Conservation (phyloP, 2,329 filamentous ascomycete species). For the Aspergillus candidus region DNA sequence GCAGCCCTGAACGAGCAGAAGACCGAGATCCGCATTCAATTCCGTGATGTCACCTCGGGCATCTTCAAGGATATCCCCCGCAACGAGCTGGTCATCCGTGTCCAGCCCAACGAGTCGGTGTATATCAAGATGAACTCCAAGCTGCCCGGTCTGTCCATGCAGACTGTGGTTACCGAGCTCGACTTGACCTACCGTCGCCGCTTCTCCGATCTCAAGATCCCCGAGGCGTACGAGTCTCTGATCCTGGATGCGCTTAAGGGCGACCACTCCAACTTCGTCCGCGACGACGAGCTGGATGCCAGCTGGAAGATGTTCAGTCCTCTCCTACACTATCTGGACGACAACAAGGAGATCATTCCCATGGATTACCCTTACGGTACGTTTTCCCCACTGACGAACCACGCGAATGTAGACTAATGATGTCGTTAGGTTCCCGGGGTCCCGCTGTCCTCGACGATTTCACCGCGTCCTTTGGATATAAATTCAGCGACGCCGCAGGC, state of each 20-base stretch:
- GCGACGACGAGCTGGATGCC: slow-evolving; percentile 92
- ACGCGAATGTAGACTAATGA: slow-evolving; percentile 4
- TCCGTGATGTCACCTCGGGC: slow-evolving; percentile 97
- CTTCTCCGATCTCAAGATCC: slow-evolving; percentile 99
- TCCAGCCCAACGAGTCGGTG: slow-evolving; percentile 98
- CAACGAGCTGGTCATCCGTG: slow-evolving; percentile 98
- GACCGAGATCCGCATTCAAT: slow-evolving; percentile 98
- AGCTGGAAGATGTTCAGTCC: slow-evolving; percentile 99
- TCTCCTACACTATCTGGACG: slow-evolving; percentile 93
- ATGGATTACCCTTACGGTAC: slow-evolving; percentile 99
- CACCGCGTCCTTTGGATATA: slow-evolving; percentile 96
- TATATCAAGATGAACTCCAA: slow-evolving; percentile 99
- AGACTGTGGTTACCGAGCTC: slow-evolving; percentile 96
- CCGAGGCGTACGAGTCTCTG: slow-evolving; percentile 96
- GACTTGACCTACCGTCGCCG: slow-evolving; percentile 96
- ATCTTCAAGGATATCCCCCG: slow-evolving; percentile 99
- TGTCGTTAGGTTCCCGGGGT: slow-evolving; percentile 73
- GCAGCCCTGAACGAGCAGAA: slow-evolving; percentile 94
- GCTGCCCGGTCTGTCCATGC: slow-evolving; percentile 96
- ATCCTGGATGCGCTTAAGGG: slow-evolving; percentile 97
- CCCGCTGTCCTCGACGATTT: slow-evolving; percentile 97
- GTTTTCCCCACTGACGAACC: slow-evolving; percentile 27
- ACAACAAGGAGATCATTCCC: slow-evolving; percentile 98
- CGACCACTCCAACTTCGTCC: slow-evolving; percentile 98
- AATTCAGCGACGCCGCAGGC: slow-evolving; percentile 92